Conservation (phyloP, 2,329 filamentous ascomycete genomes). For the Colletotrichum liaoningense region DNA sequence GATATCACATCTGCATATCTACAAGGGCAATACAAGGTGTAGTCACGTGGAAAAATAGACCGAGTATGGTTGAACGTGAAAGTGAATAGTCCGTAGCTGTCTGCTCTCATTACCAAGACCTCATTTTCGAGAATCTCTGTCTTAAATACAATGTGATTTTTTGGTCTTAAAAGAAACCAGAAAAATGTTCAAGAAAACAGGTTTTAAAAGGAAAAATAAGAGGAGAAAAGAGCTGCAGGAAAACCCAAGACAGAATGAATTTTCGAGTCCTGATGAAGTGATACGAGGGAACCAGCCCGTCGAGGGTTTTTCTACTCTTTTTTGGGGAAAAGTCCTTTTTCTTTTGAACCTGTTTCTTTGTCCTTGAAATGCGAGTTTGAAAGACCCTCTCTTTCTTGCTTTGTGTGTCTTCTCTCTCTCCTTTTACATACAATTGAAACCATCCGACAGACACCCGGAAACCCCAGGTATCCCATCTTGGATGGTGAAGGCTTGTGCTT, state of each 20-base stretch:
- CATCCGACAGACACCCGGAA: not conserved
- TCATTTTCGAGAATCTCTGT: not conserved
- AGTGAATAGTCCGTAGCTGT: constrained; percentile 20
- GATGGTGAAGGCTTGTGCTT: not conserved
- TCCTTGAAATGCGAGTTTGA: constrained; percentile 22
- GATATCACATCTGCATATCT: not conserved
- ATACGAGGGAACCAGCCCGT: constrained; percentile 33
- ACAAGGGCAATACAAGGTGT: too few species aligned
- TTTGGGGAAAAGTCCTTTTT: not conserved
- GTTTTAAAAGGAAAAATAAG: not conserved
- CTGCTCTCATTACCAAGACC: constrained; percentile 28
- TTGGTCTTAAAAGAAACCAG: not conserved
- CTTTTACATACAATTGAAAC: constrained; percentile 24
- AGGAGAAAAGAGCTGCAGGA: not conserved
- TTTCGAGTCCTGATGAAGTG: not conserved
- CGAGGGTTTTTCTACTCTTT: constrained; percentile 22
- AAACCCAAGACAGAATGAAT: constrained; percentile 18
- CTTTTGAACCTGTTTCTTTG: not conserved
- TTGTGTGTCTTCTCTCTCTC: not conserved
- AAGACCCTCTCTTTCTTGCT: constrained; percentile 15
- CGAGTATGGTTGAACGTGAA: not conserved
- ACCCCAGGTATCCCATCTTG: not conserved
- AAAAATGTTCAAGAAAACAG: constrained; percentile 5
- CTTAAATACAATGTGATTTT: constrained; percentile 19
- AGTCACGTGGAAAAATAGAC: too few species aligned